A percentile compares a stretch with the other conserved stretches of the same genome.
Evolutionary conservation across 164 flowering plant genomes (phyloP).

Genomic region (Sedum album): DNA sequence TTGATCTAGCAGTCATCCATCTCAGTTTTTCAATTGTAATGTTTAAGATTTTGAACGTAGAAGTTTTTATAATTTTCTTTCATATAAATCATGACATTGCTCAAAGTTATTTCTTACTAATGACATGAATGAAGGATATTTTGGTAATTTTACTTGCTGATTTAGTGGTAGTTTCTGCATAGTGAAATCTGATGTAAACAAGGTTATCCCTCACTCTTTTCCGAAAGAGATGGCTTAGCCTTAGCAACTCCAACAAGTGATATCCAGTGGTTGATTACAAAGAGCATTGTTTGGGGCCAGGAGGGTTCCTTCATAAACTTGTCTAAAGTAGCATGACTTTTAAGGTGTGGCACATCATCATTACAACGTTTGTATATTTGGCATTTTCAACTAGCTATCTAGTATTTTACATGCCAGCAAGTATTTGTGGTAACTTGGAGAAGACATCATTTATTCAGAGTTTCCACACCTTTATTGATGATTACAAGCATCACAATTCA

Average conservation of each 20-base stretch:
- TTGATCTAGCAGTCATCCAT: too few relatives aligned
- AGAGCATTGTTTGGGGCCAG: conserved; percentile 1
- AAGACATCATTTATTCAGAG: too few relatives aligned
- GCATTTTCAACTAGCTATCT: background rate
- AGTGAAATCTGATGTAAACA: background rate
- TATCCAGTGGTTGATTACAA: background rate
- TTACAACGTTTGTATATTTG: background rate
- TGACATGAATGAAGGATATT: too few relatives aligned
- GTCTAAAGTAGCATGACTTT: background rate
- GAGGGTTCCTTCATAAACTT: background rate
- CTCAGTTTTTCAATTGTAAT: too few relatives aligned
- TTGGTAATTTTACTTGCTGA: too few relatives aligned
- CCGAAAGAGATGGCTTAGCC: background rate
- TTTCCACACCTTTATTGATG: too few relatives aligned
- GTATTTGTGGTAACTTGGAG: too few relatives aligned
- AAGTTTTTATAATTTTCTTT: too few relatives aligned
- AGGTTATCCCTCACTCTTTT: background rate
- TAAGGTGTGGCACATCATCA: conserved; percentile 1
- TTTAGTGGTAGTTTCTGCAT: background rate
- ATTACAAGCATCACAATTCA: too few relatives aligned
- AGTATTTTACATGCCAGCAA: background rate
- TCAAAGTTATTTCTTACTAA: too few relatives aligned
- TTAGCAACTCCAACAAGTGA: background rate
- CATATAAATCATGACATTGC: too few relatives aligned
- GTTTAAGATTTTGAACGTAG: too few relatives aligned